Percentiles rank a stretch among this genome's conserved stretches.
phyloP scores from a whole-genome alignment of 2,329 filamentous ascomycete genomes.

The Pseudogymnoascus sp. region DNA sequence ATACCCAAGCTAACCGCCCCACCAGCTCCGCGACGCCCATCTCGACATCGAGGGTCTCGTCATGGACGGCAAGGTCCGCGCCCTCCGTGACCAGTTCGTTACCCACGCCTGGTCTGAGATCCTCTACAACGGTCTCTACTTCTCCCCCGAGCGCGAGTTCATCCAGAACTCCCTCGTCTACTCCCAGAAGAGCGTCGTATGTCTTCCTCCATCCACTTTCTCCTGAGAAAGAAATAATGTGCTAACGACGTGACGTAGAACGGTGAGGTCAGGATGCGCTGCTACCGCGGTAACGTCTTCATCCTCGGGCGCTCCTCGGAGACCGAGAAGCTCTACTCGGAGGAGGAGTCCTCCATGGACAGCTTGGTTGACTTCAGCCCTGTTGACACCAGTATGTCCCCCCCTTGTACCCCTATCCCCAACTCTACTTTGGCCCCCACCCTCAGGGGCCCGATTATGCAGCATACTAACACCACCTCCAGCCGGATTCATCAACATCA shows the following conservation, averaged over 20 bases:
- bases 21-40: conserved; percentile 26
- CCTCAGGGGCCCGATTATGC: conserved; percentile 29
- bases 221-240: too few relatives aligned
- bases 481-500: conserved; percentile 54
- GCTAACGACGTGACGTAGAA: conserved; percentile 27
- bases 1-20: neutral
- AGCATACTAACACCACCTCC: conserved; percentile 10
- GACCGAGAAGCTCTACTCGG: conserved; percentile 63
- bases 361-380: conserved; percentile 60
- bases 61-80: conserved; percentile 59
- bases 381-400: conserved; percentile 43
- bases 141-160: conserved; percentile 64
- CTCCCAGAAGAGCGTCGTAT: conserved; percentile 46
- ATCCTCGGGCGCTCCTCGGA: conserved; percentile 51
- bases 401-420: conserved; percentile 18
- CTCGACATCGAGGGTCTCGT: conserved; percentile 58
- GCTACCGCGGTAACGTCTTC: conserved; percentile 59
- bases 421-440: conserved; percentile 32
- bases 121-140: conserved; percentile 54
- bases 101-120: conserved; percentile 54
- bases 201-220: neutral
- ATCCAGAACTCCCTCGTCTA: conserved; percentile 56
- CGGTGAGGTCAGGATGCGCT: conserved; percentile 51
- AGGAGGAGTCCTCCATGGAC: conserved; percentile 61
- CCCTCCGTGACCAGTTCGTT: conserved; percentile 63